Evolutionary conservation across 257 asterid species (phyloP).

Genomic region (Parsonsia alboflavescens): DNA sequence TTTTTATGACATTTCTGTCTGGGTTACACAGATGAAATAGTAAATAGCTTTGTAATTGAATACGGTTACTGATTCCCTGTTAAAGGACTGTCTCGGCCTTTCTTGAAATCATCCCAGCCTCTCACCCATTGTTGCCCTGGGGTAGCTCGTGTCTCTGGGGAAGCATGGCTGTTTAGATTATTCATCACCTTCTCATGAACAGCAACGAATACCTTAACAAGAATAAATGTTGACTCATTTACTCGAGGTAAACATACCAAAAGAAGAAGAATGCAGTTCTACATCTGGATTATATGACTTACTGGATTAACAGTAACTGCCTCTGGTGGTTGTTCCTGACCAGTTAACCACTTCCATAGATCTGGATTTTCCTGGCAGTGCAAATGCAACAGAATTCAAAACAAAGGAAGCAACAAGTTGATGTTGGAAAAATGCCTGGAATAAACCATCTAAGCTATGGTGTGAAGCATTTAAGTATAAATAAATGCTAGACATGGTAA

Average conservation of each 20-base stretch:
- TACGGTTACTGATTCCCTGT: slow-evolving; percentile 66
- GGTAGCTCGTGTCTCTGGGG: slow-evolving; percentile 78
- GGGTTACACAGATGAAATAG: background rate
- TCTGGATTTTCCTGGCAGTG: slow-evolving; percentile 84
- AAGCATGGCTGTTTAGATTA: slow-evolving; percentile 56
- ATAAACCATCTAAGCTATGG: background rate
- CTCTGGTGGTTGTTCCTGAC: slow-evolving; percentile 87
- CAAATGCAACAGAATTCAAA: slow-evolving; percentile 5
- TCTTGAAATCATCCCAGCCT: slow-evolving; percentile 95
- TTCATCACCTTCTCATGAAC: slow-evolving; percentile 56
- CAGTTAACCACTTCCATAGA: slow-evolving; percentile 88
- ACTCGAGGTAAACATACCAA: background rate
- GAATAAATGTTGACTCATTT: background rate
- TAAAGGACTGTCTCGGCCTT: slow-evolving; percentile 61
- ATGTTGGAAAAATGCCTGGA: background rate
- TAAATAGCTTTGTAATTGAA: background rate
- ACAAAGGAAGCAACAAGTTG: background rate
- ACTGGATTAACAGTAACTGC: slow-evolving; percentile 64
- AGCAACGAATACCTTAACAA: slow-evolving; percentile 59
- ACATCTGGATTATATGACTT: slow-evolving; percentile 23
- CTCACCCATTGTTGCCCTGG: slow-evolving; percentile 88
- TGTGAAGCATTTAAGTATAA: background rate
- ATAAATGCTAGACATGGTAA: background rate
- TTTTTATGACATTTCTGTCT: background rate
- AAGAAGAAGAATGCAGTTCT: background rate